Base-by-base conservation (phyloP, 2,329 filamentous ascomycete species). In the Calycina herbarum region DNA sequence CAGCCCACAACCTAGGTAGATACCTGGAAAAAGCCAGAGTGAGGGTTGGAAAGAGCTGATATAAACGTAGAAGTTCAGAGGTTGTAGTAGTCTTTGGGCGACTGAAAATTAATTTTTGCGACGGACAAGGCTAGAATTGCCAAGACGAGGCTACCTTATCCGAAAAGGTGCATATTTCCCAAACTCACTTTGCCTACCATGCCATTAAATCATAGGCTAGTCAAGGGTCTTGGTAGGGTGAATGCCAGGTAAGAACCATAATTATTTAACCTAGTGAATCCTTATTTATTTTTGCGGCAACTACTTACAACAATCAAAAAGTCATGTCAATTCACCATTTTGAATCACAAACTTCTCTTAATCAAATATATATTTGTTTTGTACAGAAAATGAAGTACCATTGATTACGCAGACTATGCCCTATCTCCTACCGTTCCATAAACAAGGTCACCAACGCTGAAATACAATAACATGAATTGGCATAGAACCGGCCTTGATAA, bases 1-100 rank as follows among this genome's bases (percentile, higher is more conserved):
- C 73, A 73, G 72, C 73, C 73, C 73, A 71, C 72, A 72, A 69
- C 68, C 67, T 67, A 35, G 58, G 58, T n/a, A 57, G n/a, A 29
- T 48, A 58, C n/a, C 62, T 40, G 8, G 67, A 51, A 42, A 66
- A 20, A 68, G 72, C 72, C 73, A 74, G 66, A 59, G 33, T 73
- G 66, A 61, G 45, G 35, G n/a, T 42, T 38, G 15, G 8, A 10
- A 13, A 10, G 13, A n/a, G 13, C 40, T 15, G n/a, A 15, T 8
- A 17, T 24, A 27, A 24, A 29, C 1, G 35, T 29, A 13, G 45
- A 24, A 24, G 45, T 11, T 10, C 2, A 15, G 8, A 27, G 20
- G 60, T 54, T 54, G 27, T 24, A 33, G 8, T 57, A 48, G 24
- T 38, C 40, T 24, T 27, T 20, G 8, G 5, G n/a, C 11, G 7